A percentile compares a stretch with the other conserved stretches of the same genome.
These are phyloP conservation scores for Penicillium sclerotiorum DNA, from an alignment of 2,329 filamentous ascomycete genomes.

Conservation along the genomic window DNA sequence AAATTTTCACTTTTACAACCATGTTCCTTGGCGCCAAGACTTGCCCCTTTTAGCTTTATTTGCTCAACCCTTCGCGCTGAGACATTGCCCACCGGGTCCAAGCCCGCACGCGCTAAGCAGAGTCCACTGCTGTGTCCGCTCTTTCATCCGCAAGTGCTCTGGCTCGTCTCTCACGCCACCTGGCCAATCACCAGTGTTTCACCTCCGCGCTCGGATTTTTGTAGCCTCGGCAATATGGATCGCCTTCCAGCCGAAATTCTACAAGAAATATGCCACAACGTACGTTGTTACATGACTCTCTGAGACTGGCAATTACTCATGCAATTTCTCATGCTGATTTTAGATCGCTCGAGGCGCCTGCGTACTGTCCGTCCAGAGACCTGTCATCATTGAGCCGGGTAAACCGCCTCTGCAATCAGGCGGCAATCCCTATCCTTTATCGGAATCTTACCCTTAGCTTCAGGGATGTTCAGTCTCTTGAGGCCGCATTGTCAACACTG, in stretches of 20 bases:
- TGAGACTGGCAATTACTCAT: neutral
- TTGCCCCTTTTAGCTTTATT: no score
- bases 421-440: constrained; percentile 1
- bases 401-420: neutral
- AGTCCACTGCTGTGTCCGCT: no score
- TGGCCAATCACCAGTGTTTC: no score
- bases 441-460: constrained; percentile 5
- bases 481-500: neutral
- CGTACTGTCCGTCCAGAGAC: neutral
- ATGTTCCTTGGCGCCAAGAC: no score
- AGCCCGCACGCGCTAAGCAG: no score
- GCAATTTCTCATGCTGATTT: neutral
- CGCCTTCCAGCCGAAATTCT: neutral
- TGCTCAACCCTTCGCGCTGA: no score
- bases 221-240: neutral
- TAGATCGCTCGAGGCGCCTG: neutral
- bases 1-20: no score
- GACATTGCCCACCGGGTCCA: no score
- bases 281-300: no score
- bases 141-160: no score
- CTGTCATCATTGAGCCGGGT: constrained; percentile 3
- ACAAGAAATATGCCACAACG: constrained; percentile 1
- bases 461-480: neutral
- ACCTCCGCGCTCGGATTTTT: no score
- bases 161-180: no score